Conservation (phyloP, 805 yeast genomes). For the Limtongozyma cylindracea region DNA sequence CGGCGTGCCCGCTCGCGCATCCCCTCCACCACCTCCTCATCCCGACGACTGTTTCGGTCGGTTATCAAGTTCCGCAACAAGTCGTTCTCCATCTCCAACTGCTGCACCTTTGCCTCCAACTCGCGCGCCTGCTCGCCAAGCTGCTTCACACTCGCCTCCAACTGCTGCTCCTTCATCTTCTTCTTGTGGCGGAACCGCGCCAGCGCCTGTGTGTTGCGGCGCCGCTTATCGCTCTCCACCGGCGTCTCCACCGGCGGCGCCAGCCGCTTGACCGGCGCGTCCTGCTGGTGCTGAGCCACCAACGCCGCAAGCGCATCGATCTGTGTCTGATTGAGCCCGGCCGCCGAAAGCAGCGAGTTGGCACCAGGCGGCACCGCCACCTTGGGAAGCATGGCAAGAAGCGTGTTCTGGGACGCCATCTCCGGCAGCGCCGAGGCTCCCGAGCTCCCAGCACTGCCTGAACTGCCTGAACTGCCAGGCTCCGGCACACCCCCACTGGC, state of each 20-base stretch:
- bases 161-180: slow-evolving; percentile 77
- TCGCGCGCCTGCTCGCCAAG: slow-evolving; percentile 17
- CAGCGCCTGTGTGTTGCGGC: slow-evolving; percentile 81
- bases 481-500: not conserved
- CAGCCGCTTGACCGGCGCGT: slow-evolving; percentile 1
- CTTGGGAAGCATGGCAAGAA: slow-evolving; percentile 20
- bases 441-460: slow-evolving; percentile 1
- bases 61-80: not conserved
- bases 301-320: slow-evolving; percentile 51
- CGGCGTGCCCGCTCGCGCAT: no score
- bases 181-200: slow-evolving; percentile 85
- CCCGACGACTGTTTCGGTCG: no score
- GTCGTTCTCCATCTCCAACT: slow-evolving; percentile 35
- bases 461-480: slow-evolving; percentile 1
- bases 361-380: slow-evolving; percentile 58
- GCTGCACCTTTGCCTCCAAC: slow-evolving; percentile 20
- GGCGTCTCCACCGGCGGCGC: not conserved
- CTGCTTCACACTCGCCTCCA: slow-evolving; percentile 22
- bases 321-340: slow-evolving; percentile 44
- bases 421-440: not conserved
- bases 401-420: slow-evolving; percentile 1
- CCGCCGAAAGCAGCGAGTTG: slow-evolving; percentile 28
- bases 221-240: slow-evolving; percentile 10
- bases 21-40: no score
- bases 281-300: slow-evolving; percentile 41